Percentiles rank a stretch among this genome's conserved stretches.
These are phyloP conservation scores for Pleodorina starrii DNA, from an alignment of 139 green algal species.

Conservation along the genomic window DNA sequence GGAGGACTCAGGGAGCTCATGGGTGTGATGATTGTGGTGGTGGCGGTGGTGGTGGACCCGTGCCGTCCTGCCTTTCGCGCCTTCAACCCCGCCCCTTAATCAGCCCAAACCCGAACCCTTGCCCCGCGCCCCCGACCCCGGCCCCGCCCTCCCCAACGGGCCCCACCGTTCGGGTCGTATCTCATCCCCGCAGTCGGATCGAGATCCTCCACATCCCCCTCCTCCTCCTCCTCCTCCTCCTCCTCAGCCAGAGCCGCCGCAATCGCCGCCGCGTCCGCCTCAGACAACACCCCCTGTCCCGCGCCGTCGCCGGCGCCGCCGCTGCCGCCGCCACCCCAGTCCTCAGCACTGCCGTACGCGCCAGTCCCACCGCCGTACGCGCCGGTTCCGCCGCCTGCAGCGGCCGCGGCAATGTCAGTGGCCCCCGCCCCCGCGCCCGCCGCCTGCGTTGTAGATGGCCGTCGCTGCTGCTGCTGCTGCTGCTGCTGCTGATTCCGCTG, in stretches of 20 bases:
- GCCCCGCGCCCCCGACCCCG: too few relatives aligned
- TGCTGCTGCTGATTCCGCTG: neutral
- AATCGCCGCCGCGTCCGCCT: conserved; percentile 49
- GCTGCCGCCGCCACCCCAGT: neutral
- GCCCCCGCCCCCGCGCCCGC: neutral
- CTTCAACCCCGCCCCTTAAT: too few relatives aligned
- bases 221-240: neutral
- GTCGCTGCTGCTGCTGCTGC: neutral
- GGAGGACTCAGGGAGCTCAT: too few relatives aligned
- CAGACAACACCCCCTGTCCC: neutral
- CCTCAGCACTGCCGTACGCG: conserved; percentile 34
- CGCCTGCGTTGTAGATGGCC: neutral
- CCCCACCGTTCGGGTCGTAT: conserved; percentile 18
- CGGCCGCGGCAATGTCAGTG: neutral
- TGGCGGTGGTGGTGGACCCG: too few relatives aligned
- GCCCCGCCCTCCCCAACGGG: too few relatives aligned
- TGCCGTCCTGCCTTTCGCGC: too few relatives aligned
- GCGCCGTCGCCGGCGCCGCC: too few relatives aligned
- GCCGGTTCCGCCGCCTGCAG: neutral
- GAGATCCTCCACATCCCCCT: neutral
- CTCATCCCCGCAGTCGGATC: conserved; percentile 37
- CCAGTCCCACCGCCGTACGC: neutral
- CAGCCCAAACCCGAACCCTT: too few relatives aligned
- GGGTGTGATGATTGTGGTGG: too few relatives aligned
- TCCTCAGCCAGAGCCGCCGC: conserved; percentile 48